phyloP scores from a whole-genome alignment of 495 filamentous ascomycete genomes.

The Penicillium bialowiezense region DNA sequence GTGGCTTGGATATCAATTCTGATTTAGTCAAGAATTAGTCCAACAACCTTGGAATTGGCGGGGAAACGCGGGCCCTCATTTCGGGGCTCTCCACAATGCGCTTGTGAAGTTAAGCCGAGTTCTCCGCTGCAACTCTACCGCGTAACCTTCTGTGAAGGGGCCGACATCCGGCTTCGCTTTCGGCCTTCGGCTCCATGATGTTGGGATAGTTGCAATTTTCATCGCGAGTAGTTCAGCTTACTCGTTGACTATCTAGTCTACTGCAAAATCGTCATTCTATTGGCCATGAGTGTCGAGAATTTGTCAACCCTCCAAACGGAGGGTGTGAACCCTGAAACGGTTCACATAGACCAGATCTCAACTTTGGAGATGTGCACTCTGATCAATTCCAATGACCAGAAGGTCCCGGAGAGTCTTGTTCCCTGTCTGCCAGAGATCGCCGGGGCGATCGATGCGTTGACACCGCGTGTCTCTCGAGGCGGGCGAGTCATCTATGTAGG shows the following conservation, averaged over 20 bases:
- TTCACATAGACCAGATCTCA: constrained; percentile 32
- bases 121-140: not conserved
- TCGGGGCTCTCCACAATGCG: not conserved
- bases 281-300: constrained; percentile 20
- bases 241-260: too few species aligned
- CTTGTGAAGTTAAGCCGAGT: not conserved
- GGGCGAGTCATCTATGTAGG: constrained; percentile 41
- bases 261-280: too few species aligned
- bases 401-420: constrained; percentile 28
- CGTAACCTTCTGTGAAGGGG: not conserved
- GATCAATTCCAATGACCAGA: constrained; percentile 34
- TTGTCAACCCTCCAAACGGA: constrained; percentile 35
- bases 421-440: constrained; percentile 31
- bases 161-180: not conserved
- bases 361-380: constrained; percentile 35
- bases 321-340: constrained; percentile 28
- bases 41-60: too few species aligned
- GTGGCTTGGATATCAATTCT: too few species aligned
- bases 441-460: constrained; percentile 29
- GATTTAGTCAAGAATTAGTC: too few species aligned
- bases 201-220: too few species aligned
- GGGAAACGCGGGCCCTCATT: not conserved
- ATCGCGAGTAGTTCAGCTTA: too few species aligned
- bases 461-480: constrained; percentile 30
- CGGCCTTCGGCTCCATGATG: too few species aligned